Evolutionary conservation across 2,329 filamentous ascomycete genomes (phyloP), one percentile per base, ranked within the genome.

Genomic region (Colletotrichum musae): DNA sequence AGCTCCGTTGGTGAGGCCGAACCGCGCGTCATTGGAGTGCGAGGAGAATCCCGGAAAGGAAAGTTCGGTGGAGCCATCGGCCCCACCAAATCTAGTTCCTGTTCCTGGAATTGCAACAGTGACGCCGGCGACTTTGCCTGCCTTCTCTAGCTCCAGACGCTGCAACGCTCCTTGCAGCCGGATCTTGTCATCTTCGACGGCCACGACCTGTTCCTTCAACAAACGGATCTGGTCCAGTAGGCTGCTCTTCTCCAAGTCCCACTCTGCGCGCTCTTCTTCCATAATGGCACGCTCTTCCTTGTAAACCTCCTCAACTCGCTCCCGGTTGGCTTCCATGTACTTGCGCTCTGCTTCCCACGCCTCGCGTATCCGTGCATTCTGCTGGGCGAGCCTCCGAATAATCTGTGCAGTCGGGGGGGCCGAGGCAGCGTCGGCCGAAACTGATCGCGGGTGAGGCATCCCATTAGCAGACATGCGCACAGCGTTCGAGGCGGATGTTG

Each of bases 261-360:
- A 88, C 13, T 80, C 75, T 16, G 81, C 75, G 18, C 84, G 81
- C 70, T 87, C 83, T 47, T 86, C 83, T 59, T 87, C 85, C 83
- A 88, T 87, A 64, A 88, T 80, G 58, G 79, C 79, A 7, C 85
- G 83, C 73, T 88, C 86, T 72, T 87, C 85, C 70, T 83, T 83
- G 73, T 88, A 88, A n/a, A 88, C 83, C 74, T 87, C 84, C 72
- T 88, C 87, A 4, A 84, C 86, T 15, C 85, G 83, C 53, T 83
- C 82, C 12, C 86, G 83, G 70, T 85, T 87, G 6, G 85, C 85
- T 73, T 88, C 86, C 64, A 88, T 79, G 64, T 87, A 83, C 58
- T 82, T 84, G 41, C 86, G 83, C 74, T 89, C 86, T 10, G 84
- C 83, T 73, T 86, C 85, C 85, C 86, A 87, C 21, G 83, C 85